Conservation (phyloP, 2,329 filamentous ascomycete genomes). For the Paradendryphiella salina region DNA sequence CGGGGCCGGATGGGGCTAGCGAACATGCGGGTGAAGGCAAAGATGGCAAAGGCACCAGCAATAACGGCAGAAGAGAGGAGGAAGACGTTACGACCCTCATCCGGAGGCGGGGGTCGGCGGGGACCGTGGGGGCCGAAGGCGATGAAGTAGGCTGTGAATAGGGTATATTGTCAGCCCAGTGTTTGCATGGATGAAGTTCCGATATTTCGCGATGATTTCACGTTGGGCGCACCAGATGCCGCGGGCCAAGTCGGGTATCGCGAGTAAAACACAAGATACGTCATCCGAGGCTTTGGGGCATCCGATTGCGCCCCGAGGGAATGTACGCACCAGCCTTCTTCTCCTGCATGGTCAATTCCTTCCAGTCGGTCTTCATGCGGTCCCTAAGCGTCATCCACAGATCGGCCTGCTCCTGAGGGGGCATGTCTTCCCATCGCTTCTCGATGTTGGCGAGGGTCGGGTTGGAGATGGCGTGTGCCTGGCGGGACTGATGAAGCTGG, state of each 20-base stretch:
- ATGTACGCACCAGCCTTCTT: conserved; percentile 93
- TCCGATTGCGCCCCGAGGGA: conserved; percentile 17
- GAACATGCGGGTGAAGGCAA: conserved; percentile 70
- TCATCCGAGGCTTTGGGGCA: conserved; percentile 29
- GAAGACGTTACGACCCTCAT: conserved; percentile 79
- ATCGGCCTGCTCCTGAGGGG: conserved; percentile 97
- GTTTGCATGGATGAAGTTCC: conserved; percentile 14
- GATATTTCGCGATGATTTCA: conserved; percentile 17
- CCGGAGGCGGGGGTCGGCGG: conserved; percentile 78
- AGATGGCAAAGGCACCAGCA: conserved; percentile 68
- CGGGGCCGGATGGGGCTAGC: conserved; percentile 67
- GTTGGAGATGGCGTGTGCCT: conserved; percentile 94
- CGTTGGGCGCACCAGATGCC: conserved; percentile 15
- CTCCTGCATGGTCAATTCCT: conserved; percentile 91
- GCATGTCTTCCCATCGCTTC: conserved; percentile 98
- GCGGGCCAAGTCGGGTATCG: conserved; percentile 26
- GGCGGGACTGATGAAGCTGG: conserved; percentile 58
- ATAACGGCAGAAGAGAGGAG: conserved; percentile 72
- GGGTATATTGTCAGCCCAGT: conserved; percentile 26
- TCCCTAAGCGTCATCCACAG: conserved; percentile 98
- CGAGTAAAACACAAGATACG: conserved; percentile 33
- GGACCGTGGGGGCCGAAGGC: conserved; percentile 96
- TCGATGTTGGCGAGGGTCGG: conserved; percentile 97
- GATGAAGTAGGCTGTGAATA: conserved; percentile 92
- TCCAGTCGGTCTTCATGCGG: conserved; percentile 98